These are phyloP conservation scores for Mortierella sp. DNA, from an alignment of 371 early-diverging fungal species.

Conservation along the genomic window DNA sequence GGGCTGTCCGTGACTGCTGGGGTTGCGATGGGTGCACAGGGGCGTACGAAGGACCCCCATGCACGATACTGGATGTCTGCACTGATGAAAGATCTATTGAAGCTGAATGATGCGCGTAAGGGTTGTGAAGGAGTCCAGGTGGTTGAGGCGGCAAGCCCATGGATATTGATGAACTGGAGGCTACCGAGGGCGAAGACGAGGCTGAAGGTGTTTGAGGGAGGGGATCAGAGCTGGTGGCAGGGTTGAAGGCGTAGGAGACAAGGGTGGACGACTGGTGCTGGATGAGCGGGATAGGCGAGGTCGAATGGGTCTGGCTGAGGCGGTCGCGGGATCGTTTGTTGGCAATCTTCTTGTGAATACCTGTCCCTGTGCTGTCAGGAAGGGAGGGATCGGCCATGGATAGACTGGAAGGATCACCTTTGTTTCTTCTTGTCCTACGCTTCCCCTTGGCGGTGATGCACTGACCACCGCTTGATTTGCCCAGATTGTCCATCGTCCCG, in stretches of 20 bases:
- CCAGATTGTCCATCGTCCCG: background rate
- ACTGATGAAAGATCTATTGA: background rate
- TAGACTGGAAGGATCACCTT: background rate
- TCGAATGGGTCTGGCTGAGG: conserved; percentile 7
- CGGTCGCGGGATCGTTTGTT: conserved; percentile 18
- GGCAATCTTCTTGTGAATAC: conserved; percentile 18
- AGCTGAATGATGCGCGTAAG: background rate
- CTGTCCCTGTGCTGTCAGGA: background rate
- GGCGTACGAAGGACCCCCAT: background rate
- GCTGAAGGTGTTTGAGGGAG: background rate
- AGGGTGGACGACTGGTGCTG: background rate
- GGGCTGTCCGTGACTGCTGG: background rate
- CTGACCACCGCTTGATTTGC: background rate
- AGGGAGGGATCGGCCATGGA: background rate
- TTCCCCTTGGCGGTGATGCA: background rate
- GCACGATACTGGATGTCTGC: background rate
- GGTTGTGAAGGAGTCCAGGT: background rate
- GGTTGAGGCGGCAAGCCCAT: conserved; percentile 4
- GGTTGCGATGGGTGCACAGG: background rate
- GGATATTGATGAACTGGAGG: background rate
- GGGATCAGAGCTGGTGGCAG: background rate
- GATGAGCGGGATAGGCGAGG: conserved; percentile 6
- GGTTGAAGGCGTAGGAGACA: background rate
- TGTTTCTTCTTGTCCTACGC: conserved; percentile 8
- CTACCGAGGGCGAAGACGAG: background rate